Evolutionary conservation across 495 filamentous ascomycete genomes (phyloP).

Genomic region (Aspergillus hancockii): DNA sequence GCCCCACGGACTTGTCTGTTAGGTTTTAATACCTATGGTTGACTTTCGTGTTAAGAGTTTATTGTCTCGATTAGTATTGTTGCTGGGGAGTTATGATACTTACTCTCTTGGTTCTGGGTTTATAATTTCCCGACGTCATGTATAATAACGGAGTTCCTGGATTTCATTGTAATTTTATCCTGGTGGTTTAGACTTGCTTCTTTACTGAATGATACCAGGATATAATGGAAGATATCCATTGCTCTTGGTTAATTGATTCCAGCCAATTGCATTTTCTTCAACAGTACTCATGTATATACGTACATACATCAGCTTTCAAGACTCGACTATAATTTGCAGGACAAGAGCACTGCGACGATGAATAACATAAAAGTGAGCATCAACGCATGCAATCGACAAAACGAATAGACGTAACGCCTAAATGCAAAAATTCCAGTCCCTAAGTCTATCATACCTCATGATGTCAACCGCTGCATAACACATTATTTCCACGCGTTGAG

Average conservation of each 20-base stretch:
- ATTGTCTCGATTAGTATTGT: neutral
- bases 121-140: neutral
- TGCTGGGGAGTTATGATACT: neutral
- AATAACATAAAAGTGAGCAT: neutral
- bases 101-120: neutral
- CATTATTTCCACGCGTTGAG: slow-evolving; percentile 80
- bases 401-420: slow-evolving; percentile 12
- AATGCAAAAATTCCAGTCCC: slow-evolving; percentile 18
- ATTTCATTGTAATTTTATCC: neutral
- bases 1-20: neutral
- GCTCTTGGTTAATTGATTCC: neutral
- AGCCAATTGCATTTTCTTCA: neutral
- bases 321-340: neutral
- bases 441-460: slow-evolving; percentile 23
- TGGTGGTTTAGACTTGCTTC: neutral
- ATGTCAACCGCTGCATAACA: slow-evolving; percentile 1
- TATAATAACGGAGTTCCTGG: slow-evolving; percentile 2
- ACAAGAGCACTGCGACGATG: neutral
- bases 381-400: slow-evolving; percentile 1
- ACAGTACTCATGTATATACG: neutral
- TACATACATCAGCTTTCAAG: neutral
- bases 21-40: neutral
- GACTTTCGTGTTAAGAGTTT: neutral
- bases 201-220: neutral
- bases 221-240: neutral